Evolutionary conservation across 129 eudicot species (phyloP), one percentile per base, ranked within the genome.

Genomic region (Erigeron canadensis): DNA sequence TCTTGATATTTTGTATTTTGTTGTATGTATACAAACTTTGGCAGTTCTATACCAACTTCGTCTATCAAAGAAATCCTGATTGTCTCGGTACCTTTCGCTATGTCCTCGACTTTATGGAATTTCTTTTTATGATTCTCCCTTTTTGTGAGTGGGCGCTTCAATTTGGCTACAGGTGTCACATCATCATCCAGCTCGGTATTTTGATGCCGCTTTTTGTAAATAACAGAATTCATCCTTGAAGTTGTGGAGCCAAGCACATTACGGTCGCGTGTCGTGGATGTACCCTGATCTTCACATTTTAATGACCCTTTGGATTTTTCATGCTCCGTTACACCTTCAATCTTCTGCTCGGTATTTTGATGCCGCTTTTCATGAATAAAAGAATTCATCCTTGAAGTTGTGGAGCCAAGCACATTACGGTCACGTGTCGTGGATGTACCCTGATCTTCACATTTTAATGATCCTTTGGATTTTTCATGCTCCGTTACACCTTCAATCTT

Each of bases 61-160:
- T 86, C 85, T 3, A 85, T 10, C 56, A 92, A 73, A 5, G 95
- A 61, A 54, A 91, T 88, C 37, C 41, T 75, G 48, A 91, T 75
- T 9, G 73, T 86, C 18, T 91, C 96, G 7, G 79, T 66, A 3
- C 94, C 98, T 34, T 82, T 89, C 4, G 91, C 67, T 56, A 92
- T 79, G 77, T 92, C 97, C 23, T 42, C 57, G 44, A 81, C 60
- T 37, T 68, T 65, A 42, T 64, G 78, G 50, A 74, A 15, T 7
- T 63, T 68, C 51, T 71, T 78, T 17, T 42, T 65, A 75, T 75
- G 17, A 55, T 38, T 44, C 59, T 70, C 15, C 72, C 37, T 28
- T 28, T 28, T 3, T 28, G 34, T 28, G 34, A 38, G 42, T n/a
- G 74, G 85, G 75, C 64, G 37, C 64, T 34, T 11, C 62, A 62